Percentiles rank a stretch among this genome's conserved stretches.
These are phyloP conservation scores for Naganishia sp. DNA, from an alignment of 1,284 basidiomycete genomes.

Conservation along the genomic window DNA sequence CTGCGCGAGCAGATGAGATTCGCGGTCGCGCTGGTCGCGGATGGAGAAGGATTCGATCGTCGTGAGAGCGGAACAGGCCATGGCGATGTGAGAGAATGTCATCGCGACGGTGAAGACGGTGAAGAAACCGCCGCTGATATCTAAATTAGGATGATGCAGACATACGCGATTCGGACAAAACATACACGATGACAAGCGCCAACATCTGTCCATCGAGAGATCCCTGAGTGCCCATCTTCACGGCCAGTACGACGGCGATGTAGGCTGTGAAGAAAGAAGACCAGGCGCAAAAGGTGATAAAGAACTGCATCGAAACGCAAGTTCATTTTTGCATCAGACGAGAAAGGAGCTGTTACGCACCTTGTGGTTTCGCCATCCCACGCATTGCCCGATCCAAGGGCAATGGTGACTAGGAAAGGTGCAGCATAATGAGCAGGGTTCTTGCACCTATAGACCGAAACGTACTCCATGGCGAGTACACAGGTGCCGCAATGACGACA, in stretches of 20 bases:
- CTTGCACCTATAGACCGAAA: neutral
- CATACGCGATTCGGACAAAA: slow-evolving; percentile 19
- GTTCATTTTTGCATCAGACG: neutral
- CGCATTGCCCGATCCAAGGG: slow-evolving; percentile 51
- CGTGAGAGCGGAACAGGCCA: slow-evolving; percentile 44
- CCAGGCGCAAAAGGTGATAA: slow-evolving; percentile 51
- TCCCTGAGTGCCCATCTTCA: slow-evolving; percentile 35
- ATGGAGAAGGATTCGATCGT: slow-evolving; percentile 49
- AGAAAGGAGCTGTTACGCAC: slow-evolving; percentile 31
- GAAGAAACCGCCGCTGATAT: slow-evolving; percentile 45
- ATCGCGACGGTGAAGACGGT: slow-evolving; percentile 47
- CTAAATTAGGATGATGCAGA: slow-evolving; percentile 16
- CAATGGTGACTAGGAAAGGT: slow-evolving; percentile 32
- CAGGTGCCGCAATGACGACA: slow-evolving; percentile 54
- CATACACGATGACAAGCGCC: slow-evolving; percentile 46
- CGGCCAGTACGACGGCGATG: slow-evolving; percentile 41
- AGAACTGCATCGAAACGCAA: slow-evolving; percentile 40
- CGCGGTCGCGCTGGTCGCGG: slow-evolving; percentile 44
- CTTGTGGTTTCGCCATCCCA: slow-evolving; percentile 53
- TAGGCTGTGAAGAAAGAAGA: slow-evolving; percentile 45
- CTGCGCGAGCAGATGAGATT: slow-evolving; percentile 41
- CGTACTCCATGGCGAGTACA: slow-evolving; percentile 39
- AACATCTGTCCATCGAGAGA: slow-evolving; percentile 48
- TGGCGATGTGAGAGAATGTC: slow-evolving; percentile 43
- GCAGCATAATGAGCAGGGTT: neutral